Evolutionary conservation across 371 early-diverging fungal genomes (phyloP), one percentile per base, ranked within the genome.

Genomic region (Chytridium lagenaria): DNA sequence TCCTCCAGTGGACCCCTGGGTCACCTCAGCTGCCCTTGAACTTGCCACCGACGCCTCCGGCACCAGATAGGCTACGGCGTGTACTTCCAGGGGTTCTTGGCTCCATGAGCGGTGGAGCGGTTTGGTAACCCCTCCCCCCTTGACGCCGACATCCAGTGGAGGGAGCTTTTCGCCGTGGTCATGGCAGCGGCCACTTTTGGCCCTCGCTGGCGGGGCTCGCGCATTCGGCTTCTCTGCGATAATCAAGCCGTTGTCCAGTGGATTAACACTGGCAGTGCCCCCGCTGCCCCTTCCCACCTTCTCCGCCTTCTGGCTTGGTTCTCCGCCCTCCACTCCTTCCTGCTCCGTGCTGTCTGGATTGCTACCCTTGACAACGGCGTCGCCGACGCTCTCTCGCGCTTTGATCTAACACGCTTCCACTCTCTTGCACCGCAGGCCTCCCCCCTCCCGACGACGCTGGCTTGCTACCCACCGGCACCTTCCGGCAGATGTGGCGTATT

Each of bases 401-500:
- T 38, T 36, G 31, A 65, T 31, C 38, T 49, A 19, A 26, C 15
- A 33, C 30, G 12, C 28, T 64, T 70, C 39, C 3, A 49, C 0
- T n/a, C 22, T 33, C 63, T 2, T 50, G 61, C 66, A 19, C 71
- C 65, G 0, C 19, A 12, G 50, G 61, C 71, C 40, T 71, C 65
- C 64, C 65, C 5, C 28, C 15, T 19, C 64, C 71, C 71, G 23
- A 61, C 50, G 31, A 0, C 1, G 0, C 31, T 63, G 40, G 71
- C 34, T 33, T 31, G 2, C 51, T 71, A 0, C 66, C 71, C 71
- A 63, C 66, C 23, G 50, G 65, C 66, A 71, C 71, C 65, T 71
- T 71, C 70, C 70, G 61, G 38, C 34, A 70, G 44, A 59, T 28
- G 70, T 59, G 70, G 70, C 70, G n/a, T 63, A 1, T 59, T 59